Evolutionary conservation across 345 rosid genomes (phyloP).

Genomic region (Salix caprea): DNA sequence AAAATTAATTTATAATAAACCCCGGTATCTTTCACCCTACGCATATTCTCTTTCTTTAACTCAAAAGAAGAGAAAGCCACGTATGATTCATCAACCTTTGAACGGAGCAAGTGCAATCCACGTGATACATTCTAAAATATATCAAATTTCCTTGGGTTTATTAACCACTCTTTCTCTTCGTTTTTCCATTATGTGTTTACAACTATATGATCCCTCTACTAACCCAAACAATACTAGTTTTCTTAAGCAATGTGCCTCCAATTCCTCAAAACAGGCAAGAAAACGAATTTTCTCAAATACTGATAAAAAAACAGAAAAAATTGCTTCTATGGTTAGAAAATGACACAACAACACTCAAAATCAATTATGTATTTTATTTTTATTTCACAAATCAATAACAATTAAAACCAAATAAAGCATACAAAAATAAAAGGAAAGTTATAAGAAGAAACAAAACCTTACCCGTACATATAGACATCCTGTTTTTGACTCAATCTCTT

Average conservation of each 20-base stretch:
- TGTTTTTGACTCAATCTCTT: slow-evolving; percentile 21
- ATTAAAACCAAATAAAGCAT: background rate
- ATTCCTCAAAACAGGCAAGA: background rate
- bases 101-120: too few relatives aligned
- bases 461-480: slow-evolving; percentile 42
- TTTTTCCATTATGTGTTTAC: too few relatives aligned
- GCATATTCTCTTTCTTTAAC: too few relatives aligned
- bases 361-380: background rate
- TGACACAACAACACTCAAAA: background rate
- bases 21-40: too few relatives aligned
- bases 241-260: background rate
- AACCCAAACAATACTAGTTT: background rate
- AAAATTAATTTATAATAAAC: too few relatives aligned
- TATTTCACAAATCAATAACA: background rate
- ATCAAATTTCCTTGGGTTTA: too few relatives aligned
- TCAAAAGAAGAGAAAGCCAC: too few relatives aligned
- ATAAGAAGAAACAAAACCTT: background rate
- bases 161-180: too few relatives aligned
- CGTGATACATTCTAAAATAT: too few relatives aligned
- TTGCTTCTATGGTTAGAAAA: too few relatives aligned
- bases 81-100: too few relatives aligned
- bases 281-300: background rate
- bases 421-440: background rate
- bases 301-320: background rate
- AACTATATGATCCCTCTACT: too few relatives aligned